Evolutionary conservation across 257 asterid genomes (phyloP), one percentile per base, ranked within the genome.

Genomic region (Linderniella brevidens): DNA sequence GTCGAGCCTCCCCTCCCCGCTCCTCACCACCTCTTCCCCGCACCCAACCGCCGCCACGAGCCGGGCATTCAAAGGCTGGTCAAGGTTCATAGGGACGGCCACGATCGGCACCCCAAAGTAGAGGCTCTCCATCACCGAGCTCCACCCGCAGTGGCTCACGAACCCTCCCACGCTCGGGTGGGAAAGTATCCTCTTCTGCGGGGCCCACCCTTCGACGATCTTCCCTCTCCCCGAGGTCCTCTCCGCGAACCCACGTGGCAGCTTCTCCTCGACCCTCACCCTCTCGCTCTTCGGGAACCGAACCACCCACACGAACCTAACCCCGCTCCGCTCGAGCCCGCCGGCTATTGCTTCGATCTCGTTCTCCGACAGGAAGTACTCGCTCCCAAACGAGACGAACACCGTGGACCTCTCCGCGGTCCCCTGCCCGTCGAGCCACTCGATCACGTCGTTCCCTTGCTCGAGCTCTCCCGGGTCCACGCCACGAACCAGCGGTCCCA

Each of bases 311-410:
- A 72, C 36, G 60, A 76, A 76, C 20, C 51, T 69, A 49, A 67
- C 73, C 46, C 35, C 37, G 0, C 78, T 64, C 64, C 64, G 29
- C 62, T 72, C 85, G 63, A 72, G 49, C 9, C 76, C 81, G 0
- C 0, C 13, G 14, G 19, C 48, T 8, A 44, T 44, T 4, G 11
- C 80, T 14, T 68, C 46, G 4, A 68, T 52, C 13, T 82, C 82
- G 12, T 64, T 63, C 0, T 64, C 73, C 5, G 77, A 49, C 57
- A 79, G 20, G 73, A 61, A 79, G 35, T 68, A 68, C 56, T 82
- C 88, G 54, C 59, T 74, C n/a, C 88, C 88, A 46, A 82, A 77
- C 0, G 77, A 69, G 54, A 65, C 74, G 41, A 78, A 70, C 25
- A 79, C 64, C 9, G 82, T 68, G n/a, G 92, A 76, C 8, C 54